These are phyloP conservation scores for Monosporozyma solicola DNA, from an alignment of 805 yeast genomes.

Conservation along the genomic window DNA sequence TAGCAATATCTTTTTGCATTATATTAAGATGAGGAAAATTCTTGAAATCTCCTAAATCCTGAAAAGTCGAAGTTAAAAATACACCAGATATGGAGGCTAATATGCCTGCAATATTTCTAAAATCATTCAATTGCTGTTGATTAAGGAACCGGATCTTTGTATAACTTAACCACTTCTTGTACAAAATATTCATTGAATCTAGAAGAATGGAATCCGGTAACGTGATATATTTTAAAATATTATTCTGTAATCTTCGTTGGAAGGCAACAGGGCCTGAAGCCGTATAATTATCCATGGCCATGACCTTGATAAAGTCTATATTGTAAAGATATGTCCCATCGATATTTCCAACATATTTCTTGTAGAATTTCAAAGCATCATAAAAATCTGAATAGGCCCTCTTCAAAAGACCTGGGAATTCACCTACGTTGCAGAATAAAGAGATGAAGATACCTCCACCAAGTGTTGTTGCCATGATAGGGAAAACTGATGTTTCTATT, in stretches of 20 bases:
- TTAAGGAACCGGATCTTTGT: constrained; percentile 14
- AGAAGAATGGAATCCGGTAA: constrained; percentile 19
- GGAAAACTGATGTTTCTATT: constrained; percentile 22
- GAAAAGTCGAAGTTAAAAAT: constrained; percentile 33
- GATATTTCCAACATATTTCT: constrained; percentile 15
- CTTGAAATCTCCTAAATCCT: constrained; percentile 1
- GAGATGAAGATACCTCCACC: constrained; percentile 44
- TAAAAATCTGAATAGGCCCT: constrained; percentile 7
- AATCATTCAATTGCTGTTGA: constrained; percentile 35
- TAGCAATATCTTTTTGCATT: constrained; percentile 26
- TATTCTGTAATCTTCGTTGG: constrained; percentile 52
- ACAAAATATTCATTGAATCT: constrained; percentile 29
- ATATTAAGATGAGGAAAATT: constrained; percentile 6
- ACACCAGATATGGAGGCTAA: constrained; percentile 62
- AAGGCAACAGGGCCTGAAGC: constrained; percentile 67
- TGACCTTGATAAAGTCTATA: constrained; percentile 32
- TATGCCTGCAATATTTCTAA: constrained; percentile 62
- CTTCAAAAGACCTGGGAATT: constrained; percentile 8
- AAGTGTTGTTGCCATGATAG: constrained; percentile 29
- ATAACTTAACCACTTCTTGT: constrained; percentile 25
- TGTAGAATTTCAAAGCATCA: constrained; percentile 14
- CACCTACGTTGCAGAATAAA: constrained; percentile 32
- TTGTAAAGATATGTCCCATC: constrained; percentile 19
- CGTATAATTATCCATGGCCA: constrained; percentile 46
- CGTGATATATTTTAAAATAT: constrained; percentile 20